Evolutionary conservation across 108 stramenopile species (phyloP).

Genomic region (Conticribra guillardii): DNA sequence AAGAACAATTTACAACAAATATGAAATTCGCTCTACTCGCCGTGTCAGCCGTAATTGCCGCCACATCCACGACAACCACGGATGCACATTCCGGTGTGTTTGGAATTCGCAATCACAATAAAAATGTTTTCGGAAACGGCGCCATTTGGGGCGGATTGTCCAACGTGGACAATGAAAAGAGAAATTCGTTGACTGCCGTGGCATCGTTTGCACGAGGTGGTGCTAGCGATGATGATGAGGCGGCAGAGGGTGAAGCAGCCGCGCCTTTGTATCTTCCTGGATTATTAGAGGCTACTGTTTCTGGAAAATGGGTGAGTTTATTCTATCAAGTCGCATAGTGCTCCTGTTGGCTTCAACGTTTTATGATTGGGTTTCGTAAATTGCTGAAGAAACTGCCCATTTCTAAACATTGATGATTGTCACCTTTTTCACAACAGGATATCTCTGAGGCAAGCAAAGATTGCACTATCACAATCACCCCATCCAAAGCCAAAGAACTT

Average conservation of each 20-base stretch:
- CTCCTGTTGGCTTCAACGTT: too few relatives aligned
- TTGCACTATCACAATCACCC: slow-evolving; percentile 57
- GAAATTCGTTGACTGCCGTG: background rate
- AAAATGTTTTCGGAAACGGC: background rate
- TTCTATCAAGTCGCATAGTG: background rate
- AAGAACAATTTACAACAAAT: too few relatives aligned
- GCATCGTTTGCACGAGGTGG: slow-evolving; percentile 17
- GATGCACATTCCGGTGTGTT: background rate
- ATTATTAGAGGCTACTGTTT: slow-evolving; percentile 67
- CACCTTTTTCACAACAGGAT: slow-evolving; percentile 19
- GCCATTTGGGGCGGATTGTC: background rate
- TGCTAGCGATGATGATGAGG: slow-evolving; percentile 1
- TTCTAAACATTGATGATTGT: slow-evolving; percentile 3
- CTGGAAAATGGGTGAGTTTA: slow-evolving; percentile 59
- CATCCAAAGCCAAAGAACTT: slow-evolving; percentile 86
- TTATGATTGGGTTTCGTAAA: too few relatives aligned
- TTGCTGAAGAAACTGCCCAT: too few relatives aligned
- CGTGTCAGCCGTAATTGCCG: slow-evolving; percentile 1
- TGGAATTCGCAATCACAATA: background rate
- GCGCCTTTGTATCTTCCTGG: slow-evolving; percentile 79
- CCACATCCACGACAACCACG: background rate
- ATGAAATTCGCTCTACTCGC: background rate
- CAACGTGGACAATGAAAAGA: background rate
- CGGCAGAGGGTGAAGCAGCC: slow-evolving; percentile 22
- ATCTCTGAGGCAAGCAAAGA: slow-evolving; percentile 50